Base-by-base conservation (phyloP, 176 grass and related monocot genomes). In the Microstegium vimineum region DNA sequence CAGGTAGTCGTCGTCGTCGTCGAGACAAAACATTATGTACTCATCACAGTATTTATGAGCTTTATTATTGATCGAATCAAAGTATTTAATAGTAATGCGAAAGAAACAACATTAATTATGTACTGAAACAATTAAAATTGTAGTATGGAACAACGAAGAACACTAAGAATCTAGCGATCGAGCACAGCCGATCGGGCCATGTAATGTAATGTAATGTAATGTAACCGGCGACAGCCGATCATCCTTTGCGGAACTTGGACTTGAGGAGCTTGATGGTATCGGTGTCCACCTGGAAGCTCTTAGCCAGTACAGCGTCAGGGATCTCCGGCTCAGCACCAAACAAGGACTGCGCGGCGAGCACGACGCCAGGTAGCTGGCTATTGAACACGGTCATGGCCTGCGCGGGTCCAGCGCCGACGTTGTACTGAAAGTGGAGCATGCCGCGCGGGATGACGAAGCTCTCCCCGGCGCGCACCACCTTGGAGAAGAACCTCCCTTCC, bases 391-490 rank as follows among this genome's bases (percentile, higher is more conserved):
- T 94, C 30, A 94, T 68, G 12, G 89, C 91, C 9, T 80, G n/a
- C 0, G 91, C 91, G 15, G 73, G 4, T 26, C 1, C 25, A 4
- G 8, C 3, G 10, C 84, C 90, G 7, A 75, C 40, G 83, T 97
- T 97, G 70, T 83, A 92, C 82, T 97, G 87, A 83, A 94, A 97
- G 87, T 97, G 94, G 27, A 94, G 18, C 62, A 94, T 52, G 8
- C 94, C 94, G 45, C 81, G 84, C 26, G 94, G 94, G 45, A 94
- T 90, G 4, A 90, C 80, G 59, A 97, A 97, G 37, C 25, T 87
- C 80, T 92, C 87, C 1, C 90, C 94, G 16, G 82, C 66, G 0
- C 26, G 2, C 17, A 94, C 36, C 54, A 87, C 69, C 88, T 89
- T 94, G 61, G 91, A 87, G 77, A 77, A 97, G 87, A 85, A 86